Percentiles rank a stretch among this genome's conserved stretches.
Evolutionary conservation across 768 basidiomycete species (phyloP).

Genomic region (Leccinum obscurum): DNA sequence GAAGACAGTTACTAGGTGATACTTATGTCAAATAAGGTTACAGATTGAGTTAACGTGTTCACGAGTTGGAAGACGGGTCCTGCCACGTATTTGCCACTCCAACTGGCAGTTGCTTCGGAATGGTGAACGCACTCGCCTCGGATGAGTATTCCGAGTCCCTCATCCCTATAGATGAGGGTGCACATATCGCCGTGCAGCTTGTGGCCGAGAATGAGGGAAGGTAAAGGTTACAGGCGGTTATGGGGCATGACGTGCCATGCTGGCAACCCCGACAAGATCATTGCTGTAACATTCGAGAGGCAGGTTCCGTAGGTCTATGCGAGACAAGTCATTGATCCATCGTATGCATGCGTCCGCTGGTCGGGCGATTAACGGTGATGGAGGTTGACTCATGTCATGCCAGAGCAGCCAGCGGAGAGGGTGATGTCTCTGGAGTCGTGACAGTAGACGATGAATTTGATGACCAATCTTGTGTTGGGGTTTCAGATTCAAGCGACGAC

Average conservation of each 20-base stretch:
- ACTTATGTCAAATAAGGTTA: too few species aligned
- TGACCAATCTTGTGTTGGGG: background rate
- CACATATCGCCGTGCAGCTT: background rate
- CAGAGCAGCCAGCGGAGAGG: background rate
- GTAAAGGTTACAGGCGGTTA: background rate
- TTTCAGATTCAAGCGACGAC: background rate
- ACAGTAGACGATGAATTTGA: background rate
- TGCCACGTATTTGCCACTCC: too few species aligned
- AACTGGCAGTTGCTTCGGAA: background rate
- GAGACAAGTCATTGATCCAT: background rate
- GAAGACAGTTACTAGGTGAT: too few species aligned
- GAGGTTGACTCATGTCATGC: background rate
- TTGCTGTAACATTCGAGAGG: background rate
- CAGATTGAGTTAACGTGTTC: too few species aligned
- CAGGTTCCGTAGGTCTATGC: background rate
- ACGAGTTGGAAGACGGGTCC: too few species aligned
- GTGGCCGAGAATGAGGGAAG: background rate
- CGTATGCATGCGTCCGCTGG: background rate
- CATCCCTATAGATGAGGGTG: background rate
- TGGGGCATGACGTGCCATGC: background rate
- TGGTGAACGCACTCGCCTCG: background rate
- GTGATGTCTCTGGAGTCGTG: slow-evolving; percentile 2
- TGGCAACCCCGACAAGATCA: background rate
- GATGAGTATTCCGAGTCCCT: background rate
- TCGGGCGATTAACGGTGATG: background rate